A percentile compares a stretch with the other conserved stretches of the same genome.
phyloP scores from a whole-genome alignment of 2,329 filamentous ascomycete genomes.

The Annulohypoxylon truncatum region DNA sequence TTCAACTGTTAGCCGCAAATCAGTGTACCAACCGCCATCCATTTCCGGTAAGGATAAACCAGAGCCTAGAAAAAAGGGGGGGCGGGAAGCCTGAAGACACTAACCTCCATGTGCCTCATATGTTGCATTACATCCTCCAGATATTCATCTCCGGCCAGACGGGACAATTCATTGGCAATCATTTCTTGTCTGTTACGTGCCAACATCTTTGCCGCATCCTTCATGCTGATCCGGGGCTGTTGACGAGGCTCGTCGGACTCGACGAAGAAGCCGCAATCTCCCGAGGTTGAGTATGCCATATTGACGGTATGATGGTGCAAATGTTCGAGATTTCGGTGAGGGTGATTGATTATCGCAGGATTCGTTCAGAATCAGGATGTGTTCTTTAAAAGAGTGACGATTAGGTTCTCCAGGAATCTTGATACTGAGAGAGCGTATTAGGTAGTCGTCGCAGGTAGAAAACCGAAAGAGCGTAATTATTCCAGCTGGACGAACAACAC shows the following conservation, averaged over 20 bases:
- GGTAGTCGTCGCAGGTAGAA: constrained; percentile 51
- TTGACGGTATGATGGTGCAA: constrained; percentile 51
- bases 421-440: constrained; percentile 50
- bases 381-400: constrained; percentile 58
- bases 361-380: constrained; percentile 43
- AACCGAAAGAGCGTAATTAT: constrained; percentile 58
- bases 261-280: constrained; percentile 65
- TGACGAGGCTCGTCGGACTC: constrained; percentile 64
- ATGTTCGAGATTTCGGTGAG: constrained; percentile 41
- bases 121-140: constrained; percentile 93
- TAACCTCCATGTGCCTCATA: constrained; percentile 93
- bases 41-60: background rate
- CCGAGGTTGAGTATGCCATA: constrained; percentile 60
- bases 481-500: constrained; percentile 59
- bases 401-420: constrained; percentile 66
- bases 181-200: constrained; percentile 86
- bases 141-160: constrained; percentile 87
- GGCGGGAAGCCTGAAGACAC: constrained; percentile 47
- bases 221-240: constrained; percentile 71
- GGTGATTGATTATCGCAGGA: constrained; percentile 44
- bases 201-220: constrained; percentile 81
- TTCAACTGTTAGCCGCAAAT: constrained; percentile 27
- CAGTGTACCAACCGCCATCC: background rate
- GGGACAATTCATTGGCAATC: constrained; percentile 89
- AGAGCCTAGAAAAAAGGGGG: background rate